Conservation (phyloP, 257 asterid species). For the Solanum bukasovii region DNA sequence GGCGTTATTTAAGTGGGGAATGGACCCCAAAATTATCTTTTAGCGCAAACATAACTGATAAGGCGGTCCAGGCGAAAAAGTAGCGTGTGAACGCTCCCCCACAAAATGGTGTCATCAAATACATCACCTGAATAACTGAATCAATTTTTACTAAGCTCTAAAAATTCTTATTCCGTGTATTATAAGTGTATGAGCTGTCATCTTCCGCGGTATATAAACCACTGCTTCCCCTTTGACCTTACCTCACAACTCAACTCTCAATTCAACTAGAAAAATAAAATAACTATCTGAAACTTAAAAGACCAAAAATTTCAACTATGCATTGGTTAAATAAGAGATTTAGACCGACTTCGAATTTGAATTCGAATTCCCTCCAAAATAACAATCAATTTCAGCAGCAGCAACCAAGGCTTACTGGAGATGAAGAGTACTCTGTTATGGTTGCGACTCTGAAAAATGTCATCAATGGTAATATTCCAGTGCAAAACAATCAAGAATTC, state of each 20-base stretch:
- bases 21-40: neutral
- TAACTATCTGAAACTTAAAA: neutral
- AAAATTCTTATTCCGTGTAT: constrained; percentile 29
- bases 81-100: neutral
- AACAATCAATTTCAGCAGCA: neutral
- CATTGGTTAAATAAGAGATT: constrained; percentile 41
- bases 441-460: constrained; percentile 52
- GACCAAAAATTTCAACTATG: constrained; percentile 18
- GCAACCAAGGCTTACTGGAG: constrained; percentile 20
- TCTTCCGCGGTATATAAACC: constrained; percentile 8
- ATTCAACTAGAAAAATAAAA: neutral
- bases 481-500: neutral
- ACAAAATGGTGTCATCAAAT: neutral
- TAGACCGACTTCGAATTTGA: constrained; percentile 3
- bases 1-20: neutral
- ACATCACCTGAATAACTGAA: neutral
- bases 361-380: neutral
- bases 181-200: constrained; percentile 37
- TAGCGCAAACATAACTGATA: neutral
- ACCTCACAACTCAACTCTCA: neutral
- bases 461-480: constrained; percentile 22
- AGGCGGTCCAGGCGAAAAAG: neutral
- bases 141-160: neutral
- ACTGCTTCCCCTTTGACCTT: constrained; percentile 23
- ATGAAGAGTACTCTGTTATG: constrained; percentile 60